Conservation (phyloP, 2,329 filamentous ascomycete genomes). For the Phoma sp. region DNA sequence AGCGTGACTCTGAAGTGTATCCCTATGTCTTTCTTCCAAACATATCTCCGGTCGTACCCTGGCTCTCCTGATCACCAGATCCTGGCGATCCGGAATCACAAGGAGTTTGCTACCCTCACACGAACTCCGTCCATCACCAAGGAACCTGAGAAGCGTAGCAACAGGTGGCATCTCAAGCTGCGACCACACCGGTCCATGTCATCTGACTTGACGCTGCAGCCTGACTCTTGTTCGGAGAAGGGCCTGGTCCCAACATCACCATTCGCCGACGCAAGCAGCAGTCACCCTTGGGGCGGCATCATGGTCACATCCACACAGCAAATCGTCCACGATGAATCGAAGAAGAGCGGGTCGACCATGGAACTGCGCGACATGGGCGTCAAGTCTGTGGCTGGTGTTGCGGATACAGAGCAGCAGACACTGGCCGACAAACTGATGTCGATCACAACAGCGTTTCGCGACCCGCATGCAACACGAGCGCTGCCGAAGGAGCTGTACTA, state of each 20-base stretch:
- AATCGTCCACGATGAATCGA: conserved; percentile 38
- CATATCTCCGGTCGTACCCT: conserved; percentile 53
- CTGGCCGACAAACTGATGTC: conserved; percentile 49
- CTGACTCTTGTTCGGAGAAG: conserved; percentile 42
- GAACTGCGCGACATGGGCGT: conserved; percentile 46
- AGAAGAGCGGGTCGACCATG: conserved; percentile 28
- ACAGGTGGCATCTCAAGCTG: conserved; percentile 26
- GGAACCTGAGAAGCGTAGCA: conserved; percentile 9
- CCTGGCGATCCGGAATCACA: conserved; percentile 54
- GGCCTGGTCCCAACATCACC: conserved; percentile 29
- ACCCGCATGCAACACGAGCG: conserved; percentile 26
- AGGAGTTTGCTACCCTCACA: conserved; percentile 53
- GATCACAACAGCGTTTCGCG: conserved; percentile 42
- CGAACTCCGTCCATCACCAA: conserved; percentile 20
- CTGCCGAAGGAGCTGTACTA: conserved; percentile 22
- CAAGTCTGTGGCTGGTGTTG: conserved; percentile 41
- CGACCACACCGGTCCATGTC: conserved; percentile 15
- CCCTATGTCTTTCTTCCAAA: conserved; percentile 56
- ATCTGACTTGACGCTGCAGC: conserved; percentile 24
- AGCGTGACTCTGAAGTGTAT: conserved; percentile 43
- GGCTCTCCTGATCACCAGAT: conserved; percentile 56
- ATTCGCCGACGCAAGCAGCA: conserved; percentile 7
- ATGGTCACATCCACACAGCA: conserved; percentile 50
- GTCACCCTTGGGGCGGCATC: conserved; percentile 46
- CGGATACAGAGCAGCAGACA: conserved; percentile 51